phyloP scores from a whole-genome alignment of 495 filamentous ascomycete species.

The Hypoxylon fragiforme region DNA sequence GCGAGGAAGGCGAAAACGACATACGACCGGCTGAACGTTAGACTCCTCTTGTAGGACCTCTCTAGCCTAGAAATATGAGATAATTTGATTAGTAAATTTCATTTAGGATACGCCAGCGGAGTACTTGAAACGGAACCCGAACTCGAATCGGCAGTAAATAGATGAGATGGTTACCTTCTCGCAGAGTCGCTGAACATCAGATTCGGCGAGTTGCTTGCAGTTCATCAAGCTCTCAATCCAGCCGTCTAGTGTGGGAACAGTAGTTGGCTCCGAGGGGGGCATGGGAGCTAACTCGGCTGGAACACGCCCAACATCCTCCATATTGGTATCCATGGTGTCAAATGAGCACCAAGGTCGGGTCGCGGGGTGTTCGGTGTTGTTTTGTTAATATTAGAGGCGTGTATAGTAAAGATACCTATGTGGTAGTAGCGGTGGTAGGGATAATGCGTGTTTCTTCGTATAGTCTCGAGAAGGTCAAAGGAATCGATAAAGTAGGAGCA shows the following conservation, averaged over 20 bases:
- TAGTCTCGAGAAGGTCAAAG: not conserved
- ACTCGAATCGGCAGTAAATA: too few relatives aligned
- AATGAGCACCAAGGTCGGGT: conserved; percentile 2
- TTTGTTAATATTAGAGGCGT: too few relatives aligned
- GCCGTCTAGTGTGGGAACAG: conserved; percentile 90
- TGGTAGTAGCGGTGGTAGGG: too few relatives aligned
- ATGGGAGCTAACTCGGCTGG: conserved; percentile 78
- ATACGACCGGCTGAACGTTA: conserved; percentile 97
- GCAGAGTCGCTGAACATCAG: conserved; percentile 93
- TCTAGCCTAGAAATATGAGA: conserved; percentile 83
- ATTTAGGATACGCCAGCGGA: too few relatives aligned
- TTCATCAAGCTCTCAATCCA: conserved; percentile 99
- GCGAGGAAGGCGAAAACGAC: conserved; percentile 39
- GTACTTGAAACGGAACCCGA: too few relatives aligned
- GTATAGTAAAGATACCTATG: too few relatives aligned
- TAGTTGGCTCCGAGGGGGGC: conserved; percentile 75
- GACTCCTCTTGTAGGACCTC: conserved; percentile 97
- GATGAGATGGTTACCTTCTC: conserved; percentile 91
- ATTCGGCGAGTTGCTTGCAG: conserved; percentile 96
- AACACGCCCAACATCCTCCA: conserved; percentile 91
- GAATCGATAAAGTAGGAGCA: too few relatives aligned
- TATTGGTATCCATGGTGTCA: conserved; percentile 88
- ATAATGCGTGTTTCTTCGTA: conserved; percentile 2
- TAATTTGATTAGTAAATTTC: too few relatives aligned
- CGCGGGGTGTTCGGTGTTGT: not conserved